A percentile compares a stretch with the other conserved stretches of the same genome.
These are phyloP conservation scores for Eleusine indica DNA, from an alignment of 176 grass and related monocot species.

Conservation along the genomic window DNA sequence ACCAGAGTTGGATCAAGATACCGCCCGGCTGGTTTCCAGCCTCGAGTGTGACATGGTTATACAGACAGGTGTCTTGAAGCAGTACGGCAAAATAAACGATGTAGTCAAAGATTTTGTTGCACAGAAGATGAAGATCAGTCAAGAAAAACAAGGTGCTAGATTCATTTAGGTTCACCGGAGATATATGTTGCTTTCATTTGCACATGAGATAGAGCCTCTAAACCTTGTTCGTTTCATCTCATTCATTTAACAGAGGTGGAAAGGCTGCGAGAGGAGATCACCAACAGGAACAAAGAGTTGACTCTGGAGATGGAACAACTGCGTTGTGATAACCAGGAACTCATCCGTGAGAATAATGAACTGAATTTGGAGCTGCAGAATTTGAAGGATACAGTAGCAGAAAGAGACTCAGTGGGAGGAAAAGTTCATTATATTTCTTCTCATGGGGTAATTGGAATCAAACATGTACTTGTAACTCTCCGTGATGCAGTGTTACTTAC, in stretches of 20 bases:
- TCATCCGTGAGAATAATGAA: background rate
- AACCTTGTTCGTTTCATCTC: background rate
- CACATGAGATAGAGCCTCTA: background rate
- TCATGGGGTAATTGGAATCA: background rate
- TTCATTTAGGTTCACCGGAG: background rate
- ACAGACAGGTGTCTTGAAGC: background rate
- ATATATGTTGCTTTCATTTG: background rate
- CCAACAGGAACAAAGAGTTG: constrained; percentile 3
- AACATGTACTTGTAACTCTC: background rate
- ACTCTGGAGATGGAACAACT: background rate
- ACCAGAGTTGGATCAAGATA: background rate
- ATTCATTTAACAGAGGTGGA: background rate
- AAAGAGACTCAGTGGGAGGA: too few relatives aligned
- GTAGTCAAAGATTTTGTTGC: background rate
- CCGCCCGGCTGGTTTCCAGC: background rate
- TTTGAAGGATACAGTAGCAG: too few relatives aligned
- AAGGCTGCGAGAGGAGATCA: background rate
- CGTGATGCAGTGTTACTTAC: background rate
- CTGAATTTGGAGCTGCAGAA: background rate
- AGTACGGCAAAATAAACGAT: background rate
- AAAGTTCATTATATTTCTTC: background rate
- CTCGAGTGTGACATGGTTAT: constrained; percentile 3
- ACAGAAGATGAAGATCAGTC: background rate
- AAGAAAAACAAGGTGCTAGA: constrained; percentile 5
- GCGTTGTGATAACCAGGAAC: background rate